Base-by-base conservation (phyloP, 208 protist genomes). In the Leptomonas pyrrhocoris region DNA sequence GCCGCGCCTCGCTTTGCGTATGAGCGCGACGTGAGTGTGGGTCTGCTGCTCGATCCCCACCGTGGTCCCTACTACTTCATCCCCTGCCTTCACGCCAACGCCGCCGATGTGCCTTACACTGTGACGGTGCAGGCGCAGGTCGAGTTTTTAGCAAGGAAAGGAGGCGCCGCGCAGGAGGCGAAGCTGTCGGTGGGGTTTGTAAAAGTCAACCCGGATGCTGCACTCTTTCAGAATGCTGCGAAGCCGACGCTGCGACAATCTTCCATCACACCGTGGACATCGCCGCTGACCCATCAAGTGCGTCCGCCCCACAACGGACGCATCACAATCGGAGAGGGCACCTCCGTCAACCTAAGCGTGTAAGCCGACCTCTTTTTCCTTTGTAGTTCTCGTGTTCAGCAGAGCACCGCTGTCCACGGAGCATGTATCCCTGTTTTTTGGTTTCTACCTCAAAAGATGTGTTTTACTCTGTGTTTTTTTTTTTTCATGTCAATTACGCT, bases 31-130 rank as follows among this genome's bases (percentile, higher is more conserved):
- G 76, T 80, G 49, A 48, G 46, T 13, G 53, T 78, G 45, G 55
- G 79, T n/a, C 66, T 69, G 19, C 66, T 57, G 13, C 73, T 92
- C 2, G 77, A 70, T 0, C 83, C 86, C 1, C 54, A 71, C 28
- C n/a, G 72, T 18, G 77, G 77, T 21, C 86, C 86, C 15, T 92
- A 86, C 57, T 45, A 79, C 53, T 61, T 86, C 0, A 36, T 84
- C 13, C 83, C 86, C 0, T 67, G 77, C 18, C 27, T 83, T 5
- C 40, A 60, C 25, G n/a, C 40, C 48, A 66, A 36, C n/a, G 62
- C 59, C 5, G 5, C 19, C 2, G 45, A 58, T 30, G 55, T 72
- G 11, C 19, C 66, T 6, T 72, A 64, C 46, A 64, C 66, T 6
- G 0, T 72, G 13, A 72, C 66, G 16, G 31, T 50, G 43, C 66